phyloP scores from a whole-genome alignment of 768 basidiomycete genomes.

The Agrocybe praecox region DNA sequence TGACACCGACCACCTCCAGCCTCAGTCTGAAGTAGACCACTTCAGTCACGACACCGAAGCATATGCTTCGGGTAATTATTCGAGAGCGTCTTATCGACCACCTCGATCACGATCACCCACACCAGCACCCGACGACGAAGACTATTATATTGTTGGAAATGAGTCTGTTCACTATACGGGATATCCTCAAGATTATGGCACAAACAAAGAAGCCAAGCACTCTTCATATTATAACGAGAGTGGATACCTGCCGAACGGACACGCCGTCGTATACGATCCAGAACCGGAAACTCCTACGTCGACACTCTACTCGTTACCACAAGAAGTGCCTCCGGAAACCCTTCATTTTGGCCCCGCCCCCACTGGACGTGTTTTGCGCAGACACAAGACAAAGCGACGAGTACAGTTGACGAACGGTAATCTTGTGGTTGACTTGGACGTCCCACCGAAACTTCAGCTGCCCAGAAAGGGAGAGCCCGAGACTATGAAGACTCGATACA shows the following conservation, averaged over 20 bases:
- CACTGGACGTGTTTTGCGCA: constrained; percentile 70
- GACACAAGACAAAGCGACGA: constrained; percentile 76
- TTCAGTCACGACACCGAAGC: constrained; percentile 69
- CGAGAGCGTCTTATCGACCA: constrained; percentile 47
- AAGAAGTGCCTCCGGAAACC: constrained; percentile 62
- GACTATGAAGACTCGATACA: constrained; percentile 75
- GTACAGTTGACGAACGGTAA: constrained; percentile 88
- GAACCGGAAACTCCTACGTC: constrained; percentile 45
- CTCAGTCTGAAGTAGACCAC: constrained; percentile 50
- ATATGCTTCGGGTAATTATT: constrained; percentile 63
- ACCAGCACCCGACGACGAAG: constrained; percentile 73
- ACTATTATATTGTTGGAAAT: constrained; percentile 60
- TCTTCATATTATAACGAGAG: constrained; percentile 25
- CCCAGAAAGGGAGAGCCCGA: constrained; percentile 72
- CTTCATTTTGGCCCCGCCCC: constrained; percentile 91
- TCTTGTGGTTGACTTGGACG: constrained; percentile 80
- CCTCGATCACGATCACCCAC: constrained; percentile 79
- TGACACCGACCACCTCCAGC: constrained; percentile 34
- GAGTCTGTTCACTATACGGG: constrained; percentile 60
- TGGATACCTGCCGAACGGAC: constrained; percentile 28
- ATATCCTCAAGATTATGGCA: constrained; percentile 38
- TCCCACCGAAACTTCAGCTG: constrained; percentile 83
- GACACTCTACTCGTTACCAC: constrained; percentile 36
- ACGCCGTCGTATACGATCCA: constrained; percentile 40
- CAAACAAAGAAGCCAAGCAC: constrained; percentile 37